These are phyloP conservation scores for Oxalis stricta DNA, from an alignment of 441 rosid genomes.

Conservation along the genomic window DNA sequence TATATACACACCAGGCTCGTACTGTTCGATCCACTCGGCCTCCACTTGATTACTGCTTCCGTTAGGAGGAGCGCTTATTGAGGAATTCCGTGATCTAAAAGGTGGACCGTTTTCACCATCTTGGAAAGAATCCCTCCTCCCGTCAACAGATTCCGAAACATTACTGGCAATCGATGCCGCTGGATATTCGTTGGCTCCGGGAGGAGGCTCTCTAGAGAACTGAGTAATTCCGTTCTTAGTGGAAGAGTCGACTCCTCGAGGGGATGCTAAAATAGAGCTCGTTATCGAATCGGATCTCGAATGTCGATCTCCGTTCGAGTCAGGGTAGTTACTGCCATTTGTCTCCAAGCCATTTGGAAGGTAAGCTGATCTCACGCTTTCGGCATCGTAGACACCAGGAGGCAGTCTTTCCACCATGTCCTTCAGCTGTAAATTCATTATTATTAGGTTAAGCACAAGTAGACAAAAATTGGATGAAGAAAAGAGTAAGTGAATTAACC, in stretches of 20 bases:
- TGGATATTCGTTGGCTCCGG: conserved; percentile 22
- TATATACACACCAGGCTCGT: conserved; percentile 91
- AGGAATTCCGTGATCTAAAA: too few relatives aligned
- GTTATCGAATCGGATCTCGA: conserved; percentile 50
- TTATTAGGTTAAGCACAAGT: neutral
- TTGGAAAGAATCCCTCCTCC: conserved; percentile 28
- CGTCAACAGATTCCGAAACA: conserved; percentile 34
- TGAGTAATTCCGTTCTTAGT: conserved; percentile 27
- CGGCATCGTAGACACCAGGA: conserved; percentile 48
- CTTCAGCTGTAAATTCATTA: conserved; percentile 86
- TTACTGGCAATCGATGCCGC: conserved; percentile 23
- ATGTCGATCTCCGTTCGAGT: conserved; percentile 45
- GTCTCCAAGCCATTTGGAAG: conserved; percentile 45
- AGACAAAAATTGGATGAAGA: neutral
- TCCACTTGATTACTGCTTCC: conserved; percentile 51
- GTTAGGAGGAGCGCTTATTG: too few relatives aligned
- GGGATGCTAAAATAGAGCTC: conserved; percentile 36
- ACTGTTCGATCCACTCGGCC: conserved; percentile 93
- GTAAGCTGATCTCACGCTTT: conserved; percentile 31
- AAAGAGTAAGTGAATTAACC: conserved; percentile 28
- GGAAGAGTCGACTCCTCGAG: conserved; percentile 23
- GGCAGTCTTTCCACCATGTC: conserved; percentile 81
- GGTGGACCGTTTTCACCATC: conserved; percentile 40
- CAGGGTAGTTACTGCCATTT: conserved; percentile 48
- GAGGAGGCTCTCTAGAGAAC: conserved; percentile 31